Conservation (phyloP, 75 land plant genomes). For the Cupressus sempervirens region DNA sequence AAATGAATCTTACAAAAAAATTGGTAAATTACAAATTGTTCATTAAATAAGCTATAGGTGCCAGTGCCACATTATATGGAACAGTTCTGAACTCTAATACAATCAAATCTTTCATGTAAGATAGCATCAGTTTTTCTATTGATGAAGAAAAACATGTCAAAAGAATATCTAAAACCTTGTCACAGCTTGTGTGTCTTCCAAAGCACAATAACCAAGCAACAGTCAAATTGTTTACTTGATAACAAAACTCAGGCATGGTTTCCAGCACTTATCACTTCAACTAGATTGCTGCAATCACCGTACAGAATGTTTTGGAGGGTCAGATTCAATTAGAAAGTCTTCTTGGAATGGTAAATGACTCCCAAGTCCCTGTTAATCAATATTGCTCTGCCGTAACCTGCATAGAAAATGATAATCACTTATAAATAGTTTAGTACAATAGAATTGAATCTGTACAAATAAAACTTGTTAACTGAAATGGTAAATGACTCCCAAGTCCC, state of each 20-base stretch:
- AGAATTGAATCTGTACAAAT: neutral
- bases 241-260: neutral
- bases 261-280: neutral
- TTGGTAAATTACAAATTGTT: neutral
- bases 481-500: no score
- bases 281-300: neutral
- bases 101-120: neutral
- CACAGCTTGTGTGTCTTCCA: neutral
- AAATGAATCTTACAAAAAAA: neutral
- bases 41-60: neutral
- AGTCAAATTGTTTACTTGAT: neutral
- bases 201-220: neutral
- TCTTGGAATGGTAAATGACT: neutral
- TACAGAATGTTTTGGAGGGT: neutral
- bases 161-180: neutral
- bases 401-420: neutral
- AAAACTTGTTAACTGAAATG: neutral
- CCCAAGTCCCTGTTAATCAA: neutral
- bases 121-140: neutral
- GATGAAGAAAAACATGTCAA: neutral
- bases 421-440: neutral
- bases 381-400: neutral
- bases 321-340: neutral
- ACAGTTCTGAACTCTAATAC: neutral
- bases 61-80: slow-evolving; percentile 6